These are phyloP conservation scores for Trametes coccinea DNA, from an alignment of 768 basidiomycete genomes.

Conservation along the genomic window DNA sequence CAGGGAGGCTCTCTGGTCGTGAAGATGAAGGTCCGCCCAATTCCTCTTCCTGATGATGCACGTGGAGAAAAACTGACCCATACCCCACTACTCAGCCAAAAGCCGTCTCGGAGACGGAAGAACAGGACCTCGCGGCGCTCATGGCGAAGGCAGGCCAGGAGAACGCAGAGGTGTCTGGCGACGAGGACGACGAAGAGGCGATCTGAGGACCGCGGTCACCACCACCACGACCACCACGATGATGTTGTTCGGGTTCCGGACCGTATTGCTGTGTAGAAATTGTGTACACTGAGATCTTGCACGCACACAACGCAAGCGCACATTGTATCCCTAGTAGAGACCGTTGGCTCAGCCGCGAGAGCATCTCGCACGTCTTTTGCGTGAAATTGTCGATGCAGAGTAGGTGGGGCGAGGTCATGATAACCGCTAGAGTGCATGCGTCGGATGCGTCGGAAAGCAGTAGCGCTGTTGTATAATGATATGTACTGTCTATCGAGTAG, in stretches of 20 bases:
- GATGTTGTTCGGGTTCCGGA: too few species aligned
- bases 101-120: slow-evolving; percentile 96
- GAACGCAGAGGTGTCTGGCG: slow-evolving; percentile 95
- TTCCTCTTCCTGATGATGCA: background rate
- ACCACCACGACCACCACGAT: background rate
- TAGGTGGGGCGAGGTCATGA: too few species aligned
- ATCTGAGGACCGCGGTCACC: slow-evolving; percentile 1
- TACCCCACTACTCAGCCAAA: slow-evolving; percentile 65
- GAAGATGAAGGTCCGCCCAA: slow-evolving; percentile 84
- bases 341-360: slow-evolving; percentile 2
- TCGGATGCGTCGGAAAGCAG: too few species aligned
- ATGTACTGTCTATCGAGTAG: background rate
- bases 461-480: background rate
- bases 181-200: slow-evolving; percentile 81
- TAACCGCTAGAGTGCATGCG: too few species aligned
- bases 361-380: background rate
- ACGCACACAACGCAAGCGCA: background rate
- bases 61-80: background rate
- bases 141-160: slow-evolving; percentile 95
- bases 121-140: slow-evolving; percentile 93
- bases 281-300: background rate
- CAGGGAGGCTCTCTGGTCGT: slow-evolving; percentile 85
- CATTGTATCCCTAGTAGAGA: slow-evolving; percentile 11
- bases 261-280: too few species aligned
- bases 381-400: too few species aligned